Evolutionary conservation across 495 filamentous ascomycete species (phyloP), one percentile per base, ranked within the genome.

Genomic region (Neurospora sublineolata): DNA sequence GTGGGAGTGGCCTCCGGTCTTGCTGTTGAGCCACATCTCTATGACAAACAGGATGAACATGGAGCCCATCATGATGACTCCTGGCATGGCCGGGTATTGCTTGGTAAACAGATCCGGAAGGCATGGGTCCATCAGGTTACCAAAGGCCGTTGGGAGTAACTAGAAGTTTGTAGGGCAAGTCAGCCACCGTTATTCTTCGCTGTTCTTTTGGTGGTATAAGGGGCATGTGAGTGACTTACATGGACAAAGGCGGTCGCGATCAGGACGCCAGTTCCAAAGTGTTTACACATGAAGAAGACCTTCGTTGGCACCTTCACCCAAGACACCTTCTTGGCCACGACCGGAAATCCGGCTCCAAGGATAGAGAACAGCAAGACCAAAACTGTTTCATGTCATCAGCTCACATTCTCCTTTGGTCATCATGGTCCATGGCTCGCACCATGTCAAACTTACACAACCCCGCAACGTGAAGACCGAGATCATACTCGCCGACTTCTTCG

Each of bases 181-280:
- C 5, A 36, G 12, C 27, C 37, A 37, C 5, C 16, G n/a, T 12
- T 18, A n/a, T 58, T 67, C 20, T 16, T n/a, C 8, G 42, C 27
- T 20, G 46, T 2, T 58, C 4, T 14, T 7, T 27, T 14, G 4
- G 6, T 33, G 14, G 40, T 6, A 30, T 3, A n/a, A 4, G 23
- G 38, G 27, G 52, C 20, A 64, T 60, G 41, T n/a, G 37, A 71
- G n/a, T 36, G n/a, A n/a, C 84, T 78, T 79, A 90, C 88, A 80
- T 92, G 90, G 27, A 91, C 83, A 71, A 91, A 91, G 11, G 89
- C 89, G 2, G 90, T 92, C 30, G 90, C 87, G 68, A 92, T 80
- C 67, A 92, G 85, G 38, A 91, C 87, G 30, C 90, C 90, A 8
- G 90, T 91, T 68, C 90, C 90, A 73, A 92, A 91, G 72, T 92